A percentile compares a stretch with the other conserved stretches of the same genome.
Evolutionary conservation across 2,329 filamentous ascomycete genomes (phyloP).

Genomic region (Teratosphaeriaceae sp.): DNA sequence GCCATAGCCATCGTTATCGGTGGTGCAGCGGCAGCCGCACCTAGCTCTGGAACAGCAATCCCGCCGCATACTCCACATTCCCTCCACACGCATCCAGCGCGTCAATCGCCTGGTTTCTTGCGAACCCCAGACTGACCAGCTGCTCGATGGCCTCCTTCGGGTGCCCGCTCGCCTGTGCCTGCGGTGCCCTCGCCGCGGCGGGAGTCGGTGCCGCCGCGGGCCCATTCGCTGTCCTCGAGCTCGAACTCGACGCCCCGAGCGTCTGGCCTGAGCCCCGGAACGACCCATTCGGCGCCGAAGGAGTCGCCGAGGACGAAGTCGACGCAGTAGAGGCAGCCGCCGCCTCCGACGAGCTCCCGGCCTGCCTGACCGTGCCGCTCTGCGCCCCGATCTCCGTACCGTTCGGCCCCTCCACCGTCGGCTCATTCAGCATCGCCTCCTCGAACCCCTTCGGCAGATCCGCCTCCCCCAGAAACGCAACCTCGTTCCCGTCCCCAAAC

Average conservation of each 20-base stretch:
- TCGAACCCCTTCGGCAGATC: slow-evolving; percentile 85
- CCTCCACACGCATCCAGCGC: slow-evolving; percentile 78
- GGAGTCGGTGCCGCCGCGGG: background rate
- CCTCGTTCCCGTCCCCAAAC: slow-evolving; percentile 66
- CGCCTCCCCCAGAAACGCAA: slow-evolving; percentile 83
- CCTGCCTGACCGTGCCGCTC: slow-evolving; percentile 66
- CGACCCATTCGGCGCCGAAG: slow-evolving; percentile 13
- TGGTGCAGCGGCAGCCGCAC: no score
- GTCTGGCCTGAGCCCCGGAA: slow-evolving; percentile 7
- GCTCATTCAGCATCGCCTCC: slow-evolving; percentile 67
- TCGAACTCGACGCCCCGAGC: slow-evolving; percentile 11
- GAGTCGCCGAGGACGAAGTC: no score
- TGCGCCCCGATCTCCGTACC: slow-evolving; percentile 83
- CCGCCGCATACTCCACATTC: slow-evolving; percentile 82
- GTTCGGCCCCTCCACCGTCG: slow-evolving; percentile 74
- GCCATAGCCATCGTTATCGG: no score
- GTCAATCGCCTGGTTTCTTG: slow-evolving; percentile 66
- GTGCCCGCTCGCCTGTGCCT: slow-evolving; percentile 25
- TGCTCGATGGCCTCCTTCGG: slow-evolving; percentile 65
- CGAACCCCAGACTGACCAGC: slow-evolving; percentile 71
- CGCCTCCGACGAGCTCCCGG: slow-evolving; percentile 28
- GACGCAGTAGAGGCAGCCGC: slow-evolving; percentile 14
- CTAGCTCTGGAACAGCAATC: slow-evolving; percentile 57
- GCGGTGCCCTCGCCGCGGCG: slow-evolving; percentile 1
- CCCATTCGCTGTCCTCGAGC: background rate